Evolutionary conservation across 371 early-diverging fungal genomes (phyloP), one percentile per base, ranked within the genome.

Genomic region (Actinomucor elegans): DNA sequence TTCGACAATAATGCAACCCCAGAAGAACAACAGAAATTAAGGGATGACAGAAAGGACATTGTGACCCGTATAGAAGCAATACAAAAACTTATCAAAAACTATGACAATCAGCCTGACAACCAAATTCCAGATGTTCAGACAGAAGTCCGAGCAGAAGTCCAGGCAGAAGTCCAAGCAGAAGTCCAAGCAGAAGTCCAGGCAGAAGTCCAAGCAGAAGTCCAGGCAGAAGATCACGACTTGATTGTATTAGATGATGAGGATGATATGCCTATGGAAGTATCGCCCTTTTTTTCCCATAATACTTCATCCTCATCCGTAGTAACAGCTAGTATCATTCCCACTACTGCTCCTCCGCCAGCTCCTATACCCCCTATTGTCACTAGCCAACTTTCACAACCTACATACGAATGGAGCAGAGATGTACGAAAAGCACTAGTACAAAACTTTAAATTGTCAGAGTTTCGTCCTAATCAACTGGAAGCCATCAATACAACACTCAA

Each of bases 391-490:
- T n/a, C 43, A 6, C 53, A 63, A 2, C 54, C 55, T 2, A 54
- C 21, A 9, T 58, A 38, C 36, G 89, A 90, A 8, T 97, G 97
- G 97, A 81, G 91, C 0, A 59, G 80, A 14, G 91, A 94, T 42
- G 91, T 96, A 4, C 56, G 66, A 44, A 86, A 89, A 36, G 90
- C 89, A 9, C 67, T 97, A 32, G 63, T 59, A 0, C 71, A 84
- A 12, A 73, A 78, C 1, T 99, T 99, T 63, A 80, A 83, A 20
- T 73, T 99, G 34, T 62, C 84, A 18, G 74, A 80, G 2, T 99
- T 99, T 59, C 86, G 99, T 27, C 76, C 79, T 4, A 95, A 98
- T 61, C 99, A 99, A 67, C 72, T 92, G 7, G 93, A 93, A 40
- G 96, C 98, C 4, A 96, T 99, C 68, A 91, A 96, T 58, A 89